These are phyloP conservation scores for Orychophragmus violaceus DNA, from an alignment of 345 rosid species.

Conservation along the genomic window DNA sequence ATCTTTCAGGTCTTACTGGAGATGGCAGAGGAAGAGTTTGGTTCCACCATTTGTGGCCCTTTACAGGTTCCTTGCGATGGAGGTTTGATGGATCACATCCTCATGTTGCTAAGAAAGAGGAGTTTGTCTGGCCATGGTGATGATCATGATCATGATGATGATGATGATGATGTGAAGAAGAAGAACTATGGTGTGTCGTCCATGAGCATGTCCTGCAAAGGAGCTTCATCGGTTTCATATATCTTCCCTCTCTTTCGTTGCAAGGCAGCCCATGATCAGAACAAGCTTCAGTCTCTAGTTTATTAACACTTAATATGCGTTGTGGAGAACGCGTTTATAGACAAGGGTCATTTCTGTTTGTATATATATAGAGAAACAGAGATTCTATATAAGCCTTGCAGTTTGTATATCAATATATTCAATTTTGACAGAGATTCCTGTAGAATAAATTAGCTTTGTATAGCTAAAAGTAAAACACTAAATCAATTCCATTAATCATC, in stretches of 20 bases:
- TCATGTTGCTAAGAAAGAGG: slow-evolving; percentile 32
- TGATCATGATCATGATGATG: background rate
- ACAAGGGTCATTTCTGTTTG: slow-evolving; percentile 17
- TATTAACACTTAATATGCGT: slow-evolving; percentile 15
- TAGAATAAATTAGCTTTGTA: background rate
- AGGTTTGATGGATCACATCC: slow-evolving; percentile 39
- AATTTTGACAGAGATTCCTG: slow-evolving; percentile 10
- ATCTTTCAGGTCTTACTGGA: slow-evolving; percentile 45
- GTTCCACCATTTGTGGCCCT: slow-evolving; percentile 40
- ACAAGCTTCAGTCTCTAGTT: slow-evolving; percentile 28
- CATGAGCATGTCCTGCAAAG: slow-evolving; percentile 27
- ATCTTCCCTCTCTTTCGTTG: slow-evolving; percentile 29
- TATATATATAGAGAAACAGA: slow-evolving; percentile 19
- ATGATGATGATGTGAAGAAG: slow-evolving; percentile 10
- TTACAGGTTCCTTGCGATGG: slow-evolving; percentile 48
- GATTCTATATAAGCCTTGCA: slow-evolving; percentile 1
- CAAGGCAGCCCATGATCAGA: slow-evolving; percentile 26
- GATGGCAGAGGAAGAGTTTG: slow-evolving; percentile 55
- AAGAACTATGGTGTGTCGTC: slow-evolving; percentile 21
- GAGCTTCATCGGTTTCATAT: slow-evolving; percentile 34
- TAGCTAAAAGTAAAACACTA: background rate
- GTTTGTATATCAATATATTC: slow-evolving; percentile 15
- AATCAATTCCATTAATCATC: background rate
- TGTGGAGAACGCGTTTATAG: slow-evolving; percentile 1
- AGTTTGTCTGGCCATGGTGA: slow-evolving; percentile 24